Conservation (phyloP, 2,329 filamentous ascomycete species). For the Monosporascus sp. region DNA sequence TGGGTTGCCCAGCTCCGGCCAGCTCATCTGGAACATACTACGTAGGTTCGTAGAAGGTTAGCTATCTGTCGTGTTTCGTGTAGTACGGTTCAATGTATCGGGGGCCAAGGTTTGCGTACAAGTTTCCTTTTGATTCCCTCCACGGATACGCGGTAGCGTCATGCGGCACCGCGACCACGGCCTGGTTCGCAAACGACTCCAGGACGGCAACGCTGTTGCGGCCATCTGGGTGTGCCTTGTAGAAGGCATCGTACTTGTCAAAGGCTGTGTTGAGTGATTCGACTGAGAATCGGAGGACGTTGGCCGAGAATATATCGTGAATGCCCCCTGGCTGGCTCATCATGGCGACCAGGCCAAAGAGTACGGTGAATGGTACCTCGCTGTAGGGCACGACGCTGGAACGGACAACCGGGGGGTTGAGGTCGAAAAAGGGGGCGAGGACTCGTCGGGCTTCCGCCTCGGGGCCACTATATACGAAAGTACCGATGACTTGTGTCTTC, state of each 20-base stretch:
- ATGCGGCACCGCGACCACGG: slow-evolving; percentile 5
- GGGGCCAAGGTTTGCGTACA: slow-evolving; percentile 7
- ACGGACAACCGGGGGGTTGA: slow-evolving; percentile 2
- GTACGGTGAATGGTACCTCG: not conserved
- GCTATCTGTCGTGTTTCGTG: not conserved
- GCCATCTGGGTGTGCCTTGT: slow-evolving; percentile 2
- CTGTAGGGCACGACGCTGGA: slow-evolving; percentile 1
- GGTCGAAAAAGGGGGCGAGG: slow-evolving; percentile 9
- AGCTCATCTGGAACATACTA: slow-evolving; percentile 12
- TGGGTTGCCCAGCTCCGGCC: not conserved
- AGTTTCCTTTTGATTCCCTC: slow-evolving; percentile 14
- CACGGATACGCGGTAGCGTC: slow-evolving; percentile 21
- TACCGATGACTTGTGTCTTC: slow-evolving; percentile 11
- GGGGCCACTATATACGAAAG: slow-evolving; percentile 10
- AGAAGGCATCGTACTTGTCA: slow-evolving; percentile 11
- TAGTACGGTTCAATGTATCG: not conserved
- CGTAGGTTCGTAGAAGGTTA: not conserved
- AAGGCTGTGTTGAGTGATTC: slow-evolving; percentile 4
- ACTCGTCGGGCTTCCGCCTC: slow-evolving; percentile 4
- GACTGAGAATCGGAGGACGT: slow-evolving; percentile 2
- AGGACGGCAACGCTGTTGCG: not conserved
- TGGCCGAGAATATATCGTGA: slow-evolving; percentile 4
- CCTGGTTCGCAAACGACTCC: slow-evolving; percentile 12
- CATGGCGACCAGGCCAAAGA: not conserved
- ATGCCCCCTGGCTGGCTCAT: not conserved